Evolutionary conservation across 2,329 filamentous ascomycete genomes (phyloP), one percentile per base, ranked within the genome.

Genomic region (Pseudogymnoascus sp.): DNA sequence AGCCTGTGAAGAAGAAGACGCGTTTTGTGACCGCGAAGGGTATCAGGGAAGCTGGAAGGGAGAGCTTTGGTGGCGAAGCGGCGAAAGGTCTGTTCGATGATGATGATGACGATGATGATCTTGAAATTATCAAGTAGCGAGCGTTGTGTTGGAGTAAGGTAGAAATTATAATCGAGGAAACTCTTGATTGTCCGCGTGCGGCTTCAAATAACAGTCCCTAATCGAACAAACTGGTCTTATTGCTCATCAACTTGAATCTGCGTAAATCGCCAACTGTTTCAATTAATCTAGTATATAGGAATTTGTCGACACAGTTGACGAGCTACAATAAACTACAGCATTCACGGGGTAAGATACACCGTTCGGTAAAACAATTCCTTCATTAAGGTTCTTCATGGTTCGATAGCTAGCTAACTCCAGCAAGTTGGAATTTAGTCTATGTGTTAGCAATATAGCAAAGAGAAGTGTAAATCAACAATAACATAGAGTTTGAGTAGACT

Each of bases 1-100:
- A 69, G 21, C 67, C 66, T 16, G 80, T 85, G 33, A 80, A 83
- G 68, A 88, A 91, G 76, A 91, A 90, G 80, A 92, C 89, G 61
- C 80, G 89, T n/a, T 92, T 93, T 71, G 82, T 92, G 42, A 91
- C 89, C 26, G 85, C 86, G 44, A 90, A 87, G 72, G 89, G 89
- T 0, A 92, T 93, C 66, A 83, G 86, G 62, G 88, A 91, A 74
- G 89, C 89, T 3, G 89, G 89, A 1, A 80, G 88, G 65, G 89
- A 92, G 71, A 91, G 88, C 70, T 72, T 92, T 1, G 86, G 86
- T 8, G 78, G 74, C n/a, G 82, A 83, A 61, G 73, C 78, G 50
- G 65, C 38, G 29, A 65, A 63, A 16, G 64, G 59, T 26, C 40
- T 53, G 64, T 65, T 67, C 67, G 67, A 70, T 61, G 56, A 67